Evolutionary conservation across 208 protist genomes (phyloP).

Genomic region (Trypanosoma platydactyli): DNA sequence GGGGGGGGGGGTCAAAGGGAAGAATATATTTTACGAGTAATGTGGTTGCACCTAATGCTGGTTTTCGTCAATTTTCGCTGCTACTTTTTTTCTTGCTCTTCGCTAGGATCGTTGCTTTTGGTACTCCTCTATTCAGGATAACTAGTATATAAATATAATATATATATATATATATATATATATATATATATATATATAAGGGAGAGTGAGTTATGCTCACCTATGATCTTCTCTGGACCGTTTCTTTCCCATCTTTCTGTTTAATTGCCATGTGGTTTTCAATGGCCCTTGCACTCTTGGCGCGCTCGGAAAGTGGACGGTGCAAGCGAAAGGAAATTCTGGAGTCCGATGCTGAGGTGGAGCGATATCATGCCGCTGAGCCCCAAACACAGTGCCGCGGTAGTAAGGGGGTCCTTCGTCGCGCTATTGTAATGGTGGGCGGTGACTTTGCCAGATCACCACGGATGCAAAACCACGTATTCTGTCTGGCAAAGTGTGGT

Average conservation of each 20-base stretch:
- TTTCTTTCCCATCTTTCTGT: conserved; percentile 57
- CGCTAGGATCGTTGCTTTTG: too few relatives aligned
- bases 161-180: too few relatives aligned
- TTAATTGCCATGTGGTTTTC: conserved; percentile 69
- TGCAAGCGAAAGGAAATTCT: conserved; percentile 42
- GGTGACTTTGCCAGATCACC: conserved; percentile 89
- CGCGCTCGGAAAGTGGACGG: conserved; percentile 52
- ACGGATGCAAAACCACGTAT: conserved; percentile 91
- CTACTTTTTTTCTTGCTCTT: neutral
- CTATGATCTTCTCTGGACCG: conserved; percentile 62
- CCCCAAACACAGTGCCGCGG: neutral
- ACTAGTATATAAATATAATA: too few relatives aligned
- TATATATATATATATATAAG: too few relatives aligned
- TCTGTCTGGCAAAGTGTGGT: conserved; percentile 64
- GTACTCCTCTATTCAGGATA: too few relatives aligned
- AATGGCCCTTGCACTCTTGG: conserved; percentile 65
- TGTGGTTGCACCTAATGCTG: too few relatives aligned
- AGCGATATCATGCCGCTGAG: neutral
- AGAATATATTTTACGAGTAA: too few relatives aligned
- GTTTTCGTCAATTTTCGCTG: conserved; percentile 93
- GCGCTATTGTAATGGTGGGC: conserved; percentile 84
- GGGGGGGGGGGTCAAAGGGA: too few relatives aligned
- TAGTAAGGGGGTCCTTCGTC: conserved; percentile 40
- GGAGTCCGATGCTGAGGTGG: conserved; percentile 30
- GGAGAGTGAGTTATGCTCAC: conserved; percentile 34